A percentile compares a stretch with the other conserved stretches of the same genome.
These are phyloP conservation scores for Guadua angustifolia DNA, from an alignment of 176 grass and related monocot genomes.

Conservation along the genomic window DNA sequence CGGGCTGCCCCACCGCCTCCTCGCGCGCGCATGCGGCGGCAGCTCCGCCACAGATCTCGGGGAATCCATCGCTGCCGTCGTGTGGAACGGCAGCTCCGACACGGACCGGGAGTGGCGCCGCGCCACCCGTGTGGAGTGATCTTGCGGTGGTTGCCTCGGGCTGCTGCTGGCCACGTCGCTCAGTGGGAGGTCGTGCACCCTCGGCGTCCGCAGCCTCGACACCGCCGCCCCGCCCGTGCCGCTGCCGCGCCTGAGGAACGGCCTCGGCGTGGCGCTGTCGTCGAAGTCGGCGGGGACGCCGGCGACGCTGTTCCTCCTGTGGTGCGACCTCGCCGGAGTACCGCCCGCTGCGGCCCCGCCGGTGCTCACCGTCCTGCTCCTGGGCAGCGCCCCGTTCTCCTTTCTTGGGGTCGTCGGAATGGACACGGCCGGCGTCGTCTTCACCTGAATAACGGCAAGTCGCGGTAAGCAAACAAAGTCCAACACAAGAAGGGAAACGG, in stretches of 20 bases:
- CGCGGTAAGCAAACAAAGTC: neutral
- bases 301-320: slow-evolving; percentile 45
- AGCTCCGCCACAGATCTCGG: neutral
- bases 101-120: slow-evolving; percentile 39
- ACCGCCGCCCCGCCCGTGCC: slow-evolving; percentile 40
- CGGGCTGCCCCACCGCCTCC: slow-evolving; percentile 52
- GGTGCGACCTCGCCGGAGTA: slow-evolving; percentile 2
- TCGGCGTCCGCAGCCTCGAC: slow-evolving; percentile 15
- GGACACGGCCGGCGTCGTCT: slow-evolving; percentile 17
- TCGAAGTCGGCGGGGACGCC: neutral
- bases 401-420: slow-evolving; percentile 33
- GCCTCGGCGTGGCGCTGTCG: slow-evolving; percentile 38
- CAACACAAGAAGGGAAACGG: neutral
- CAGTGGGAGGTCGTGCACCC: slow-evolving; percentile 45
- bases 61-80: neutral
- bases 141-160: slow-evolving; percentile 4
- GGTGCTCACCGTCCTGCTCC: slow-evolving; percentile 37
- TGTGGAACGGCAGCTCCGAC: slow-evolving; percentile 40
- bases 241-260: slow-evolving; percentile 56
- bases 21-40: slow-evolving; percentile 3
- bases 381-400: slow-evolving; percentile 27
- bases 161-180: slow-evolving; percentile 26
- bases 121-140: neutral
- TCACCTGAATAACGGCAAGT: neutral
- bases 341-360: neutral